phyloP scores from a whole-genome alignment of 2,329 filamentous ascomycete species.

The Neonectria magnoliae region DNA sequence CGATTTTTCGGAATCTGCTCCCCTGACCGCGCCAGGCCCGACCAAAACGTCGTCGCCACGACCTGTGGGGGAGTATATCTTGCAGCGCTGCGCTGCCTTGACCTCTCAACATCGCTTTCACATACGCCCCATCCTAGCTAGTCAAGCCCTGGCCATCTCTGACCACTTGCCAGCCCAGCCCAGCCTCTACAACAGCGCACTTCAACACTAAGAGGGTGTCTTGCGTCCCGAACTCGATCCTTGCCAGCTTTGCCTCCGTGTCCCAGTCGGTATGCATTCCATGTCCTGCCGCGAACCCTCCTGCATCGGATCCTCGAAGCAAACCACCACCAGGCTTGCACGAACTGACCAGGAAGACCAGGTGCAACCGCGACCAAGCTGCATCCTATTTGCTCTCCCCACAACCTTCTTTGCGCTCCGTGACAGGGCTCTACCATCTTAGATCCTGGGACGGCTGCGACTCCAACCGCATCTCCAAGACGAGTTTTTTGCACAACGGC shows the following conservation, averaged over 20 bases:
- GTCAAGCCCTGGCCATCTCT: conserved; percentile 37
- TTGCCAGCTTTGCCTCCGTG: conserved; percentile 26
- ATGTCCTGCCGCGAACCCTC: conserved; percentile 22
- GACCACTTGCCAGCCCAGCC: conserved; percentile 32
- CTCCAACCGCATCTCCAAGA: conserved; percentile 30
- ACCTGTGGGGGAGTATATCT: conserved; percentile 39
- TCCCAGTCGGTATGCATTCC: conserved; percentile 25
- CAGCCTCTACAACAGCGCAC: conserved; percentile 28
- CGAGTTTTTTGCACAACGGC: conserved; percentile 34
- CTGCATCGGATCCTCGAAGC: conserved; percentile 27
- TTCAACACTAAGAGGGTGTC: conserved; percentile 31
- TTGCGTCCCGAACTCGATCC: conserved; percentile 34
- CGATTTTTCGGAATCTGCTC: conserved; percentile 32
- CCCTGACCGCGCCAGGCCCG: conserved; percentile 27
- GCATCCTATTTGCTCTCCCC: conserved; percentile 27
- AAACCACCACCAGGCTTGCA: conserved; percentile 29
- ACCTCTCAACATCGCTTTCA: conserved; percentile 34
- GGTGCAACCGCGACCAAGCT: conserved; percentile 28
- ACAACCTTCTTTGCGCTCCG: conserved; percentile 28
- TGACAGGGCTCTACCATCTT: conserved; percentile 19
- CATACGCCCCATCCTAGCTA: conserved; percentile 39
- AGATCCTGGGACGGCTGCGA: conserved; percentile 24
- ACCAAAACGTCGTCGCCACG: conserved; percentile 30
- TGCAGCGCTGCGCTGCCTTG: conserved; percentile 39
- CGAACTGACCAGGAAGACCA: conserved; percentile 33